phyloP scores from a whole-genome alignment of 495 filamentous ascomycete species.

The Neurospora sp. region DNA sequence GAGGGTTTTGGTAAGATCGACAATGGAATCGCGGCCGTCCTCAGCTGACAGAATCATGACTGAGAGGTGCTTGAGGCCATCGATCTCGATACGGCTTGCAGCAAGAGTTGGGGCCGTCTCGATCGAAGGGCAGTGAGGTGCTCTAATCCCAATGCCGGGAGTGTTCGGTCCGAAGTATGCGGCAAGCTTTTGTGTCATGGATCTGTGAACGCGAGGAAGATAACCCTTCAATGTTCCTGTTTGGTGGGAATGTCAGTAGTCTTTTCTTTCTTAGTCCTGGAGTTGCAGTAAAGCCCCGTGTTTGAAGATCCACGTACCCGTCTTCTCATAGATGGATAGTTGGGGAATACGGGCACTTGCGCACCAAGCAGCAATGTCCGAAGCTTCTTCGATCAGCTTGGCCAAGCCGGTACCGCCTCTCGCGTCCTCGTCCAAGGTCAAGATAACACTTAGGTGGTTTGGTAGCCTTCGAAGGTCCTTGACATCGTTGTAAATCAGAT shows the following conservation, averaged over 20 bases:
- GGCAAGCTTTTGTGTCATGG: conserved; percentile 62
- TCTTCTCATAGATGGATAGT: conserved; percentile 85
- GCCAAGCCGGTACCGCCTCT: conserved; percentile 59
- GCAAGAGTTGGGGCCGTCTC: conserved; percentile 25
- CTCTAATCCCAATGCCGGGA: conserved; percentile 60
- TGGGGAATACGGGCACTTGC: conserved; percentile 74
- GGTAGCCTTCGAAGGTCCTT: conserved; percentile 60
- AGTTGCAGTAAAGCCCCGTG: neutral
- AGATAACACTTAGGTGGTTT: conserved; percentile 76
- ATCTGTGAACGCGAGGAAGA: conserved; percentile 64
- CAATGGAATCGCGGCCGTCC: conserved; percentile 84
- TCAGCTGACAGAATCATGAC: conserved; percentile 82
- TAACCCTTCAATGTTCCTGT: conserved; percentile 82
- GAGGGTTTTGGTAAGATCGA: conserved; percentile 90
- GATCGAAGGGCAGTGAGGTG: conserved; percentile 61
- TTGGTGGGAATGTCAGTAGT: neutral
- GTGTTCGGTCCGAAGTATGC: conserved; percentile 67
- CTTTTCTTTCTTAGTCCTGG: neutral
- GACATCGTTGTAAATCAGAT: conserved; percentile 85
- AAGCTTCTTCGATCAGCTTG: conserved; percentile 75
- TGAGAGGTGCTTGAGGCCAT: conserved; percentile 43
- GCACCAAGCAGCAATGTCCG: conserved; percentile 87
- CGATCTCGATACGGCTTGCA: conserved; percentile 9
- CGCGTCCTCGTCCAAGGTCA: conserved; percentile 64
- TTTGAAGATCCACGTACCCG: conserved; percentile 46